A percentile compares a stretch with the other conserved stretches of the same genome.
phyloP scores from a whole-genome alignment of 1,284 basidiomycete species.

The Anthracocystis walkeri region DNA sequence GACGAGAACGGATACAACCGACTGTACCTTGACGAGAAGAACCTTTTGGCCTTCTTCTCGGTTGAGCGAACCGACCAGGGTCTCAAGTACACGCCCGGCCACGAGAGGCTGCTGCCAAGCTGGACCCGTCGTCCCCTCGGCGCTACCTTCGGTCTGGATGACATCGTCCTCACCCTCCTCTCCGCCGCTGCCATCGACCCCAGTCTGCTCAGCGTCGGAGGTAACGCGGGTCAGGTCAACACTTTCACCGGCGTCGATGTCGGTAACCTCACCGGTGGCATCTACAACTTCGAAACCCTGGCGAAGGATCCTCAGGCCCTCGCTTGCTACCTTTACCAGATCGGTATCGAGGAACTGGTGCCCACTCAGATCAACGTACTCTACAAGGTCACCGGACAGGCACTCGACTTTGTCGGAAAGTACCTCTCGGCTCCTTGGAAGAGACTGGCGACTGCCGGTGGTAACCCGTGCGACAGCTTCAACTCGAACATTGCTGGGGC shows the following conservation, averaged over 20 bases:
- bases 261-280: conserved; percentile 51
- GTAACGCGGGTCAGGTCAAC: conserved; percentile 59
- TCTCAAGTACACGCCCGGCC: conserved; percentile 56
- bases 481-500: conserved; percentile 23
- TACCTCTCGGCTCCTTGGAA: conserved; percentile 32
- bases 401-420: conserved; percentile 49
- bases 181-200: conserved; percentile 43
- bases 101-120: conserved; percentile 45
- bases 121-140: conserved; percentile 54
- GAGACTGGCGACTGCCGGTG: conserved; percentile 39
- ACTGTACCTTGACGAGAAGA: conserved; percentile 60
- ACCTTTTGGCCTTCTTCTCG: conserved; percentile 57
- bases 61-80: conserved; percentile 29
- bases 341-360: conserved; percentile 41
- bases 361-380: conserved; percentile 49
- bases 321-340: conserved; percentile 55
- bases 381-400: conserved; percentile 46
- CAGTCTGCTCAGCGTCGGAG: conserved; percentile 47
- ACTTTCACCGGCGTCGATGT: conserved; percentile 53
- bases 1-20: conserved; percentile 53
- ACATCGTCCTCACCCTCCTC: conserved; percentile 53
- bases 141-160: conserved; percentile 53
- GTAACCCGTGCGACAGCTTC: conserved; percentile 46
- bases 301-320: conserved; percentile 42
- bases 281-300: conserved; percentile 32